Evolutionary conservation across 2,329 filamentous ascomycete genomes (phyloP), one percentile per base, ranked within the genome.

Genomic region (Aspergillus tanneri): DNA sequence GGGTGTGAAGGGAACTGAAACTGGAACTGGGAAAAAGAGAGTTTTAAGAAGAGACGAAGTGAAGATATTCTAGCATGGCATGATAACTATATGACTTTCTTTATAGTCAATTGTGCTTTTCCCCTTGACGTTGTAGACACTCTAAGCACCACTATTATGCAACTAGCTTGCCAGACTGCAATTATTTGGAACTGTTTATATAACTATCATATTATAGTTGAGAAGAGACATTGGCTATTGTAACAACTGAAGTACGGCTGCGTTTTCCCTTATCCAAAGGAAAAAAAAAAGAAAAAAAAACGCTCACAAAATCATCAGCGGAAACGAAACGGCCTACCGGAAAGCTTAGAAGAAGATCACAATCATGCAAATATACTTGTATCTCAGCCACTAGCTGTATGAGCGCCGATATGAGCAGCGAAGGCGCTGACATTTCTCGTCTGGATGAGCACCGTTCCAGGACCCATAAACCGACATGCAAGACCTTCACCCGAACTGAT

Each of bases 401-500:
- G 70, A 0, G 70, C 63, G 14, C 72, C 63, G 57, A 85, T 65
- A 69, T 80, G 84, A 11, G 68, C 62, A 2, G 74, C 75, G 62
- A 86, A 85, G 0, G 77, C 77, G 9, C 83, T 81, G 43, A 90
- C 79, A 65, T 96, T 97, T 53, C 93, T 82, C 1, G 93, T 97
- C 72, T 99, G 93, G 60, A 97, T 78, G 63, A 91, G 96, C 0
- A 99, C 81, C 0, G 90, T 95, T 0, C 93, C 93, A 0, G 93
- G 93, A 34, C 80, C 91, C 0, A 86, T 90, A 58, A 97, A 97
- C 66, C 90, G 95, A 76, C 93, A 99, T 3, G 96, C 91, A 27
- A 97, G 74, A 0, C 93, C 93, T 71, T 99, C 93, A 0, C 81
- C 87, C 0, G 89, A 85, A 22, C 85, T 83, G 18, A 96, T 70